These are phyloP conservation scores for Ammopiptanthus mongolicus DNA, from an alignment of 306 rosid species.

Conservation along the genomic window DNA sequence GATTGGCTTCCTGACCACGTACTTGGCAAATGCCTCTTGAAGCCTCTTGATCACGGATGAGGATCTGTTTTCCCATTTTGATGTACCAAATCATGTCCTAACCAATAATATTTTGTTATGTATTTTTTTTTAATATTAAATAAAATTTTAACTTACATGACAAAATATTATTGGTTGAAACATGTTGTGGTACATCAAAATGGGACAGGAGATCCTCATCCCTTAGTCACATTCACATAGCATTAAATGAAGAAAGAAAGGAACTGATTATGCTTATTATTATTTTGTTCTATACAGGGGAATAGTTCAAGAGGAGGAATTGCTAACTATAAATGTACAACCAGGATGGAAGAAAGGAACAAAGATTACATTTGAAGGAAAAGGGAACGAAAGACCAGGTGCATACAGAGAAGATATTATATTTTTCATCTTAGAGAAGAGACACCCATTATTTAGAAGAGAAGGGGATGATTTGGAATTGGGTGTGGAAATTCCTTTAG, in stretches of 20 bases:
- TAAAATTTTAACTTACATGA: too few relatives aligned
- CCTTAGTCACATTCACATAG: too few relatives aligned
- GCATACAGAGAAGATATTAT: constrained; percentile 45
- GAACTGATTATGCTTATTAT: neutral
- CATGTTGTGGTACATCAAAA: too few relatives aligned
- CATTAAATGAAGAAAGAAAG: neutral
- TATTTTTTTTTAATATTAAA: too few relatives aligned
- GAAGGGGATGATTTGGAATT: constrained; percentile 77
- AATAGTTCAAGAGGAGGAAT: constrained; percentile 54
- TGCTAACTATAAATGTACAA: constrained; percentile 53
- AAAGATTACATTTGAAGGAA: constrained; percentile 72
- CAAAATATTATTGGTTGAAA: too few relatives aligned
- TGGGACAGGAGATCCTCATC: too few relatives aligned
- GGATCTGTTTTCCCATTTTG: too few relatives aligned
- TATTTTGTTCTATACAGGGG: constrained; percentile 32
- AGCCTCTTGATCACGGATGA: neutral
- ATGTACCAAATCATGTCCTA: too few relatives aligned
- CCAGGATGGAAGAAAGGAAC: constrained; percentile 96
- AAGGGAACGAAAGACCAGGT: constrained; percentile 53
- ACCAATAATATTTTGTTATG: too few relatives aligned
- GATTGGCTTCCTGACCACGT: neutral
- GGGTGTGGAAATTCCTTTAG: constrained; percentile 46
- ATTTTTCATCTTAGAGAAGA: constrained; percentile 52
- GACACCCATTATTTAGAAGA: constrained; percentile 54
- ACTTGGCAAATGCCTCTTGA: constrained; percentile 2